Percentiles rank a stretch among this genome's conserved stretches.
Evolutionary conservation across 352 stramenopile genomes (phyloP).

Genomic region (Pythium brachiatum): DNA sequence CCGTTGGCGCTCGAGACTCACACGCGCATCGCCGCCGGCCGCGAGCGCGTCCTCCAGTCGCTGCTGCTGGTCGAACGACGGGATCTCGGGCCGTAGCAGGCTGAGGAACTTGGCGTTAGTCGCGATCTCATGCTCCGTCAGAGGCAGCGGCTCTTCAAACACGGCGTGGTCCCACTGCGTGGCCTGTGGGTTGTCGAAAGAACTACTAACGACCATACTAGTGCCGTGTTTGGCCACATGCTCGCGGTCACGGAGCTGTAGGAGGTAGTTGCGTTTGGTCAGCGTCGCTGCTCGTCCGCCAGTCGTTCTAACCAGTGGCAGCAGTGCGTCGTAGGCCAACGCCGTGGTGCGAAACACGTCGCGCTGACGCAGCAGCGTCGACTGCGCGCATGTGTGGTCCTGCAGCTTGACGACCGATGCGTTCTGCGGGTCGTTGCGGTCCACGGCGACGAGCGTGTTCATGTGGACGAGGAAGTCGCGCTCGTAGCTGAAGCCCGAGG

Average conservation of each 20-base stretch:
- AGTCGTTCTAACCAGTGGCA: neutral
- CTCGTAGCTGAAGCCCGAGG: slow-evolving; percentile 48
- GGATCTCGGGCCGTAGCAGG: slow-evolving; percentile 61
- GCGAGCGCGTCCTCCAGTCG: slow-evolving; percentile 43
- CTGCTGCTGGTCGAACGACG: slow-evolving; percentile 50
- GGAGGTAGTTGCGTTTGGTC: slow-evolving; percentile 62
- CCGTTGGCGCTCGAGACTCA: slow-evolving; percentile 48
- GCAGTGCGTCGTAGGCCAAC: slow-evolving; percentile 14
- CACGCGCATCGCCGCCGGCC: slow-evolving; percentile 13
- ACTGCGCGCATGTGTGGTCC: slow-evolving; percentile 38
- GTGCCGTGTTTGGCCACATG: slow-evolving; percentile 42
- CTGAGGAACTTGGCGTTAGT: slow-evolving; percentile 54
- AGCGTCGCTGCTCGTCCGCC: slow-evolving; percentile 25
- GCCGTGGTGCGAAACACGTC: slow-evolving; percentile 46
- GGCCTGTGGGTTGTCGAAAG: slow-evolving; percentile 10
- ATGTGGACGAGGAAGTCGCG: slow-evolving; percentile 61
- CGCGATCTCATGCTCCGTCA: slow-evolving; percentile 58
- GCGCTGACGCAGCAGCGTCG: slow-evolving; percentile 27
- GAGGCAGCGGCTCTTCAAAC: slow-evolving; percentile 67
- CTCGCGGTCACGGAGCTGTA: slow-evolving; percentile 56
- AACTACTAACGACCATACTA: slow-evolving; percentile 34
- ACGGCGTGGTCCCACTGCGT: slow-evolving; percentile 27
- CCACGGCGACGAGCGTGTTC: slow-evolving; percentile 32
- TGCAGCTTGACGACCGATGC: slow-evolving; percentile 44
- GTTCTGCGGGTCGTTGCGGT: slow-evolving; percentile 80